phyloP scores from a whole-genome alignment of 169 alveolate species.

The Plasmodium vinckei region DNA sequence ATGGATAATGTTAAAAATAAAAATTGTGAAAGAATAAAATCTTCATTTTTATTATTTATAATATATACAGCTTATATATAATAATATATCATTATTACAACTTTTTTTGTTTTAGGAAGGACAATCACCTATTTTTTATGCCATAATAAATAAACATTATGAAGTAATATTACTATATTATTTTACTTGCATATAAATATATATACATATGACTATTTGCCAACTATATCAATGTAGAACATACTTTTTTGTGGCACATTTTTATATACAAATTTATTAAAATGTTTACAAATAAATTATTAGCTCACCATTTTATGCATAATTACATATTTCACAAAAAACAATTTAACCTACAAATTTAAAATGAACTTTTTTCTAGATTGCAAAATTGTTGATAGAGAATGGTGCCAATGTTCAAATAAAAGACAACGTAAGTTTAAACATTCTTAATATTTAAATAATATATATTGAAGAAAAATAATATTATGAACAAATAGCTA shows the following conservation, averaged over 20 bases:
- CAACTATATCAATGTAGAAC: background rate
- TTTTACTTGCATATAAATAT: background rate
- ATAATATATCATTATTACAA: background rate
- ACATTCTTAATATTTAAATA: background rate
- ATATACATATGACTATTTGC: background rate
- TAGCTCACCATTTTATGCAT: no score
- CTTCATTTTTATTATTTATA: background rate
- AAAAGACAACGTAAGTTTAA: slow-evolving; percentile 44
- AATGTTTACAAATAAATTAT: no score
- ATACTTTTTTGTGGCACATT: no score
- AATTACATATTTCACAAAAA: no score
- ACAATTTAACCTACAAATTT: no score
- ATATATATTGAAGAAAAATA: background rate
- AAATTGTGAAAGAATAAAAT: slow-evolving; percentile 1
- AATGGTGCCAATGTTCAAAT: slow-evolving; percentile 68
- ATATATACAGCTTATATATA: background rate
- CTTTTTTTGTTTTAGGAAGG: slow-evolving; percentile 37
- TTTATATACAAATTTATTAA: no score
- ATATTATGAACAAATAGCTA: background rate
- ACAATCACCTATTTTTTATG: slow-evolving; percentile 63
- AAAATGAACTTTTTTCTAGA: background rate
- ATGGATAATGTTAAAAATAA: slow-evolving; percentile 36
- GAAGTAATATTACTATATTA: slow-evolving; percentile 28
- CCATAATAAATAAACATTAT: slow-evolving; percentile 65
- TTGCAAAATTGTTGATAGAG: slow-evolving; percentile 45